phyloP scores from a whole-genome alignment of 2,329 filamentous ascomycete species.

The Geosmithia flava region DNA sequence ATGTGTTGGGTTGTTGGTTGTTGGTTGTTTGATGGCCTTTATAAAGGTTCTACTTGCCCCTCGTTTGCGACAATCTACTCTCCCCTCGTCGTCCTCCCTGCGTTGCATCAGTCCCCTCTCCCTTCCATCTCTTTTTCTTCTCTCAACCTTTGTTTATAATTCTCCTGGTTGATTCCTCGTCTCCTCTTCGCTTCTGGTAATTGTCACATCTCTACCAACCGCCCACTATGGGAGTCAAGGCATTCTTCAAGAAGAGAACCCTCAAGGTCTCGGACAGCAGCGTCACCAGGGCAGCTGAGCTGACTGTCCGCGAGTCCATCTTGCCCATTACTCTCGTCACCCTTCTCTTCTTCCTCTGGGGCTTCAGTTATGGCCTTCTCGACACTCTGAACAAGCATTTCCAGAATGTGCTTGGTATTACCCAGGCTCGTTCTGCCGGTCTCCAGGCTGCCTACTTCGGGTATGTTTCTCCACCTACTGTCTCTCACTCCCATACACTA shows the following conservation, averaged over 20 bases:
- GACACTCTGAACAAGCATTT: conserved; percentile 39
- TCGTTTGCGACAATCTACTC: too few species aligned
- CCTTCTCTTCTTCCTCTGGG: conserved; percentile 32
- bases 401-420: conserved; percentile 30
- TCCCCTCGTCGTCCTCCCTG: too few species aligned
- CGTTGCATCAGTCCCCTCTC: too few species aligned
- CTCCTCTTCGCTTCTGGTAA: neutral
- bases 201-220: too few species aligned
- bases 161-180: neutral
- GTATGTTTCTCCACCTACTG: conserved; percentile 22
- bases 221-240: conserved; percentile 27
- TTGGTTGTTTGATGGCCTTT: too few species aligned
- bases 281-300: conserved; percentile 32
- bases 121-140: too few species aligned
- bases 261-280: conserved; percentile 28
- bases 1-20: too few species aligned
- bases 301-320: conserved; percentile 55
- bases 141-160: too few species aligned
- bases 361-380: conserved; percentile 31
- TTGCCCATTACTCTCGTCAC: conserved; percentile 48
- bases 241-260: conserved; percentile 30
- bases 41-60: too few species aligned
- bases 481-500: neutral
- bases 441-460: conserved; percentile 40
- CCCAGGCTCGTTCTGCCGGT: conserved; percentile 29